phyloP scores from a whole-genome alignment of 2,329 filamentous ascomycete species.

The Verticillium longisporum region DNA sequence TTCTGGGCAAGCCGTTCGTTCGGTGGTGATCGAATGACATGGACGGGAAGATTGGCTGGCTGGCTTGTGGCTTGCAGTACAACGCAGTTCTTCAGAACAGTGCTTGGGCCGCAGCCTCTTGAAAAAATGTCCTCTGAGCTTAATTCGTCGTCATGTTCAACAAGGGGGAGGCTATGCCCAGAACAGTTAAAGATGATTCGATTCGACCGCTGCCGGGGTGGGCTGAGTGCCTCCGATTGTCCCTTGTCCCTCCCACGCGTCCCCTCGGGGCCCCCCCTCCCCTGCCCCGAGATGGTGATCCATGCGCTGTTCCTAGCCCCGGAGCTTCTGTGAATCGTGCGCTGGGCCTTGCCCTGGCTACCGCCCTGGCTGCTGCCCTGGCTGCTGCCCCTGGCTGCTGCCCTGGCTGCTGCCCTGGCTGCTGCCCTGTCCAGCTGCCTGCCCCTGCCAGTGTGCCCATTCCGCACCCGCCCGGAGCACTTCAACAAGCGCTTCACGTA shows the following conservation, averaged over 20 bases:
- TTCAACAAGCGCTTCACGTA: no score
- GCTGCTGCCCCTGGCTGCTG: not conserved
- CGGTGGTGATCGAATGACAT: not conserved
- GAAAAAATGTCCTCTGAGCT: not conserved
- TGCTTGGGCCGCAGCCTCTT: not conserved
- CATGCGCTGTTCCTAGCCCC: not conserved
- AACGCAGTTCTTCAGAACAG: not conserved
- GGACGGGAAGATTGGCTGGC: not conserved
- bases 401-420: not conserved
- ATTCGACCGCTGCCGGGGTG: not conserved
- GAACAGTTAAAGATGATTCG: not conserved
- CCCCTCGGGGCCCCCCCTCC: not conserved
- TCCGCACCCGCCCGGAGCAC: not conserved
- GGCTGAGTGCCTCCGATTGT: not conserved
- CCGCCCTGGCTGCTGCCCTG: not conserved
- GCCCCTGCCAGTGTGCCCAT: no score
- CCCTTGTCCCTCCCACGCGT: not conserved
- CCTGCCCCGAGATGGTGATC: not conserved
- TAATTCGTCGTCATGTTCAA: not conserved
- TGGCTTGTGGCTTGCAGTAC: not conserved
- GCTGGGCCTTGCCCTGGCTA: not conserved
- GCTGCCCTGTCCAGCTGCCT: not conserved
- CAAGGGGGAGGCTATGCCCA: not conserved
- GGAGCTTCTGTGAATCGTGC: not conserved
- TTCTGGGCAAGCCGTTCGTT: not conserved